Conservation (phyloP, 2,329 filamentous ascomycete genomes). For the Chrysosporium keratinophilum region DNA sequence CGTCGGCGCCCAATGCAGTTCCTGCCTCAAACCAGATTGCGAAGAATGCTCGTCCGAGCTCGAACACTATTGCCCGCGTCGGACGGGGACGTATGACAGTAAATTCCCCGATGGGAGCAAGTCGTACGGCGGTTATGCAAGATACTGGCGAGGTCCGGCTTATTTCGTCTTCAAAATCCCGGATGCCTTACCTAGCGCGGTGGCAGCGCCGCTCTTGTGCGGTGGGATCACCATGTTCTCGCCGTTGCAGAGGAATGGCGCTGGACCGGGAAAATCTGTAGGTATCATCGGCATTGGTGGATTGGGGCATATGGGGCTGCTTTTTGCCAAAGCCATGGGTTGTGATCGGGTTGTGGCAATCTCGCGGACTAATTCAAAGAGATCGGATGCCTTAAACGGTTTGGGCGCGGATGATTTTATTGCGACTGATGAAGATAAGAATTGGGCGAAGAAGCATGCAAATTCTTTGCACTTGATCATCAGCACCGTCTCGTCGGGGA, state of each 20-base stretch:
- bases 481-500: conserved; percentile 46
- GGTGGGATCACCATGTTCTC: conserved; percentile 65
- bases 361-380: conserved; percentile 43
- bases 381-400: conserved; percentile 39
- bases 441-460: conserved; percentile 43
- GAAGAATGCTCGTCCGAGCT: conserved; percentile 31
- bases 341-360: conserved; percentile 53
- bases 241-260: conserved; percentile 55
- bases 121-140: conserved; percentile 56
- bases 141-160: conserved; percentile 44
- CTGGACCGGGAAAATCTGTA: conserved; percentile 60
- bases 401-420: conserved; percentile 49
- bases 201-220: conserved; percentile 62
- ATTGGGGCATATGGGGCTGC: conserved; percentile 61
- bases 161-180: conserved; percentile 54
- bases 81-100: conserved; percentile 30
- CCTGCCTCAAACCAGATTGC: conserved; percentile 41
- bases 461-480: conserved; percentile 46
- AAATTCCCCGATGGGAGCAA: conserved; percentile 35
- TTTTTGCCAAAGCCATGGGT: conserved; percentile 60
- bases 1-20: conserved; percentile 54
- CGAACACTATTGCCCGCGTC: conserved; percentile 34
- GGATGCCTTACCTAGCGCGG: conserved; percentile 37
- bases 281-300: conserved; percentile 65
- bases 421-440: conserved; percentile 46